A percentile compares a stretch with the other conserved stretches of the same genome.
Conservation (phyloP, 1,284 basidiomycete species). For the Moesziomyces sp. region DNA sequence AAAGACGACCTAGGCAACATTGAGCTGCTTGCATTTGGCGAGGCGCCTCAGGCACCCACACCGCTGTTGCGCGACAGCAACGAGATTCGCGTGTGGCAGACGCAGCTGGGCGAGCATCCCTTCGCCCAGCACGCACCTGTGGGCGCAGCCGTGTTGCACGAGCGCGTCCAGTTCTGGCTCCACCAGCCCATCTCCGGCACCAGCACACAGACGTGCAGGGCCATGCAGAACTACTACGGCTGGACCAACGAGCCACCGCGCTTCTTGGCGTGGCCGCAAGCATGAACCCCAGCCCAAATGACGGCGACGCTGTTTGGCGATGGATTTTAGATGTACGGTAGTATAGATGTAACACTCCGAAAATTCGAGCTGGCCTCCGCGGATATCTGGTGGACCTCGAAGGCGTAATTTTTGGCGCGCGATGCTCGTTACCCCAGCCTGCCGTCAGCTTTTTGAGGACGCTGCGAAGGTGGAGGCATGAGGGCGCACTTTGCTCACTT, state of each 20-base stretch:
- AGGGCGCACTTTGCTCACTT: too few relatives aligned
- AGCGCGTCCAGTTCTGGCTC: slow-evolving; percentile 39
- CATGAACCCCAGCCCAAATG: too few relatives aligned
- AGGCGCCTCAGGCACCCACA: slow-evolving; percentile 24
- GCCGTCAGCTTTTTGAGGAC: too few relatives aligned
- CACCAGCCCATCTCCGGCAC: slow-evolving; percentile 33
- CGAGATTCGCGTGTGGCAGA: slow-evolving; percentile 20
- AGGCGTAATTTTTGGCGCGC: slow-evolving; percentile 13
- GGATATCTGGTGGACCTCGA: too few relatives aligned
- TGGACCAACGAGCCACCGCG: slow-evolving; percentile 16
- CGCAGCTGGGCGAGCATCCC: slow-evolving; percentile 20
- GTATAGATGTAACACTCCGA: too few relatives aligned
- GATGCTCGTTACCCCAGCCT: slow-evolving; percentile 9
- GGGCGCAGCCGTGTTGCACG: slow-evolving; percentile 8
- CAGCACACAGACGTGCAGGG: slow-evolving; percentile 5
- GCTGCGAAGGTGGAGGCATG: too few relatives aligned
- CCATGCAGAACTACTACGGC: slow-evolving; percentile 41
- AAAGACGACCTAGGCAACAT: slow-evolving; percentile 2
- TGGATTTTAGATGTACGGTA: too few relatives aligned
- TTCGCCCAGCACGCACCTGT: slow-evolving; percentile 20
- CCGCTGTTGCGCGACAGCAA: background rate
- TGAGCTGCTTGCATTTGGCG: slow-evolving; percentile 24
- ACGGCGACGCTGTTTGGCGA: too few relatives aligned
- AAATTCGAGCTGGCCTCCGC: too few relatives aligned
- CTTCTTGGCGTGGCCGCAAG: slow-evolving; percentile 25